Base-by-base conservation (phyloP, 2,329 filamentous ascomycete genomes). In the Sclerotinia subarctica region DNA sequence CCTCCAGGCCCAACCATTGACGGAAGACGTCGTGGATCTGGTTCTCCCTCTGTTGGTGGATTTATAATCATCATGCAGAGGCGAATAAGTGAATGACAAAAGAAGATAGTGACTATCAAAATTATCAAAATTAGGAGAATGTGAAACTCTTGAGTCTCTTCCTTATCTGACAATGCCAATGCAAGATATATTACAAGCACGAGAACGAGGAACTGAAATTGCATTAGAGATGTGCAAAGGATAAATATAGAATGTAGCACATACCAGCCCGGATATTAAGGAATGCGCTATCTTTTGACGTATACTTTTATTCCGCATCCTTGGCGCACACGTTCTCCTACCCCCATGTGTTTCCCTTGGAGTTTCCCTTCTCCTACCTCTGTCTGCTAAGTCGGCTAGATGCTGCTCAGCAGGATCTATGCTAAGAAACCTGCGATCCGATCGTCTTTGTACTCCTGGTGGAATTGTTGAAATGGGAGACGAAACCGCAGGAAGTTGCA, bases 121-220 rank as follows among this genome's bases (percentile, higher is more conserved):
- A 96, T 89, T 71, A 94, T 83, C 65, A 97, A 83, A 68, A 96
- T 89, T 69, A 96, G 84, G 65, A 96, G 82, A 69, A 96, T 86
- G 74, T 93, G 91, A 75, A 96, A 89, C 78, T 93, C 90, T 77
- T 86, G 86, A 53, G 85, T 86, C 63, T 85, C 81, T 69, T 87
- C 82, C 52, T 85, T 85, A 70, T 86, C 83, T 3, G 89, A 89
- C 56, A 93, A 82, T 26, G 88, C 86, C 56, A 96, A 84, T 6
- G 86, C 86, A 71, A 96, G 84, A 77, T 95, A 76, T 24, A 76
- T 69, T 7, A 73, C 72, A 32, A 76, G 68, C 11, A 76, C 60
- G 13, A 76, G 68, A 3, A 71, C 71, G 13, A 76, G 69, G 56
- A 76, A 72, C 74, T 76, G 51, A 8, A 21, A 19, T 60, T 24